Evolutionary conservation across 2,329 filamentous ascomycete genomes (phyloP).

Genomic region (Pseudogymnoascus sp.): DNA sequence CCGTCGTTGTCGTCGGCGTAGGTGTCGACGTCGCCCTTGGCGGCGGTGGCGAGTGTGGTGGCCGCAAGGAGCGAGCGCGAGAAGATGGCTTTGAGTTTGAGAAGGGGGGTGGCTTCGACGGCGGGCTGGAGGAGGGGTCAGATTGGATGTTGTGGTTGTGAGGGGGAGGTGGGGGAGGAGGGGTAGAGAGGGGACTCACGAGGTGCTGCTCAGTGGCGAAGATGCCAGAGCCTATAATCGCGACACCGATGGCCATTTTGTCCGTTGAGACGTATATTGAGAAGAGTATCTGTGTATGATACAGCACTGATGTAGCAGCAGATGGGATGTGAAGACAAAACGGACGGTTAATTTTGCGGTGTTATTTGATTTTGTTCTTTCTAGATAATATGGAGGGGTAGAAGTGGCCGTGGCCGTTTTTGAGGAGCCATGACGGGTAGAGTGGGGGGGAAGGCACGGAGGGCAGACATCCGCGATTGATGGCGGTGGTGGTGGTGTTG

Average conservation of each 20-base stretch:
- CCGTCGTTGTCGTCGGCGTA: constrained; percentile 28
- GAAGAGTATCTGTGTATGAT: not conserved
- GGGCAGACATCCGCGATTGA: not conserved
- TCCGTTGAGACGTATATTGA: not conserved
- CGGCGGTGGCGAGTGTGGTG: constrained; percentile 32
- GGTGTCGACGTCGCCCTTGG: constrained; percentile 29
- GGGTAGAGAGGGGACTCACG: constrained; percentile 28
- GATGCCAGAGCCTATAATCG: constrained; percentile 57
- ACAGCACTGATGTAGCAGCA: too few species aligned
- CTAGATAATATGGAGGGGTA: not conserved
- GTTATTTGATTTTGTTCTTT: not conserved
- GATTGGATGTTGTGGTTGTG: not conserved
- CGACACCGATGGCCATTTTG: constrained; percentile 41
- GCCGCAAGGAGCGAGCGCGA: constrained; percentile 29
- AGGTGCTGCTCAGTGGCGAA: constrained; percentile 54
- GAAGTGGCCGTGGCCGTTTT: not conserved
- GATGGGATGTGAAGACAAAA: not conserved
- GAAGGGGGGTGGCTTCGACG: constrained; percentile 42
- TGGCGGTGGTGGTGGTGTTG: too few species aligned
- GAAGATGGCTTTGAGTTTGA: constrained; percentile 46
- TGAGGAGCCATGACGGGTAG: not conserved
- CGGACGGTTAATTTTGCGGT: not conserved
- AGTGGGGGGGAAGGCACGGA: constrained; percentile 1
- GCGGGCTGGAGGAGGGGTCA: constrained; percentile 41
- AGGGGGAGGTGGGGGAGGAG: not conserved